A percentile compares a stretch with the other conserved stretches of the same genome.
Conservation (phyloP, 208 protist species). For the Wallacemonas sp. region DNA sequence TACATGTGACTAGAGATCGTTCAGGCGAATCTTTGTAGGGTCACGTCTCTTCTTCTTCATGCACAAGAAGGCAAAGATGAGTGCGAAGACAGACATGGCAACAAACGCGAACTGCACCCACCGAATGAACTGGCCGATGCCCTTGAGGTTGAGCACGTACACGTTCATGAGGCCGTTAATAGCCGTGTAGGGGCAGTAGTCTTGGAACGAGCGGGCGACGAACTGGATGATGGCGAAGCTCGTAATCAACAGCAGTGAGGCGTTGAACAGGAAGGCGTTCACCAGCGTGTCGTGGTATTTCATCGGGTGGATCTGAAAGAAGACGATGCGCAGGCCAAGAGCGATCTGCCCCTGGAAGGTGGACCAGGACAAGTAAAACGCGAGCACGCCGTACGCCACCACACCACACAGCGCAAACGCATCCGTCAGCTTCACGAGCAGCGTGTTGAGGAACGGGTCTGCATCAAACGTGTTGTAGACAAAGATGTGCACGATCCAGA, state of each 20-base stretch:
- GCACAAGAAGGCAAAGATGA: slow-evolving; percentile 60
- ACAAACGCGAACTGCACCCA: slow-evolving; percentile 79
- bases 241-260: slow-evolving; percentile 88
- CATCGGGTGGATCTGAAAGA: slow-evolving; percentile 90
- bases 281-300: slow-evolving; percentile 91
- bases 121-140: slow-evolving; percentile 63
- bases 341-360: slow-evolving; percentile 92
- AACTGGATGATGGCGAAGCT: slow-evolving; percentile 91
- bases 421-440: slow-evolving; percentile 81
- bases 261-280: slow-evolving; percentile 96
- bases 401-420: slow-evolving; percentile 90
- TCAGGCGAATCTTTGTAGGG: slow-evolving; percentile 47
- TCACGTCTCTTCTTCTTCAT: slow-evolving; percentile 45
- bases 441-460: slow-evolving; percentile 47
- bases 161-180: slow-evolving; percentile 75
- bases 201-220: slow-evolving; percentile 76
- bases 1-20: slow-evolving; percentile 15
- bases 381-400: slow-evolving; percentile 85
- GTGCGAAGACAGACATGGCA: slow-evolving; percentile 46
- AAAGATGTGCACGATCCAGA: slow-evolving; percentile 92
- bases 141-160: slow-evolving; percentile 72
- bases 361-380: slow-evolving; percentile 93
- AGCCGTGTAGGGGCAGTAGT: slow-evolving; percentile 79
- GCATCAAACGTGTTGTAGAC: slow-evolving; percentile 84
- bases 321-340: slow-evolving; percentile 82